Base-by-base conservation (phyloP, 495 filamentous ascomycete genomes). In the Penicillium fimorum region DNA sequence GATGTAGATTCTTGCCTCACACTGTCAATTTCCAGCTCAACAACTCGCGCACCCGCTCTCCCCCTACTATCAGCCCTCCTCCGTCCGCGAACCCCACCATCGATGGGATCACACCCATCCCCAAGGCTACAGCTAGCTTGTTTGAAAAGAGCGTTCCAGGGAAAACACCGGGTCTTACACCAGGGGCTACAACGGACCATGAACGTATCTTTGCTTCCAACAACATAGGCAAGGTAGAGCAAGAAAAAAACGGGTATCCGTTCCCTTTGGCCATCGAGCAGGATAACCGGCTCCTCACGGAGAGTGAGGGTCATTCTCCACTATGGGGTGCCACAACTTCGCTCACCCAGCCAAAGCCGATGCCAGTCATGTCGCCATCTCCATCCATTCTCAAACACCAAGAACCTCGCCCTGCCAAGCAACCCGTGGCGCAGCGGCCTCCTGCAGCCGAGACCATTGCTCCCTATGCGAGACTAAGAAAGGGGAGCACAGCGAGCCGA, bases 1-100 rank as follows among this genome's bases (percentile, higher is more conserved):
- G 35, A 5, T 49, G 43, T 61, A 96, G 92, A 42, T 95, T 95
- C 68, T 84, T 96, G 27, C 92, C 92, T 6, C 89, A 95, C 66
- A 97, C 92, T 3, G 78, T 96, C 60, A 85, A 93, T 65, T 97
- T 96, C 60, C 69, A 79, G 50, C 58, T 74, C 33, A 65, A 62
- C 47, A 64, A 70, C 44, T 53, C 61, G 27, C 66, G 63, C 61
- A 57, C 50, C 52, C 70, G 35, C 46, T 56, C 57, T 65, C 55
- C 63, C 46, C 53, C 56, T 27, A 4, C 4, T 53, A 53, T 45
- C 3, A 17, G 15, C 52, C 49, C 57, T 47, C 64, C 59, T 43
- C 71, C 77, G 53, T 52, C 78, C 71, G 35, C 79, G 70, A 63
- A 65, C 58, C 65, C 65, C 32, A 41, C 29, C 8, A 27, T 58